Evolutionary conservation across 2,329 filamentous ascomycete species (phyloP).

Genomic region (Aspergillus piperis): DNA sequence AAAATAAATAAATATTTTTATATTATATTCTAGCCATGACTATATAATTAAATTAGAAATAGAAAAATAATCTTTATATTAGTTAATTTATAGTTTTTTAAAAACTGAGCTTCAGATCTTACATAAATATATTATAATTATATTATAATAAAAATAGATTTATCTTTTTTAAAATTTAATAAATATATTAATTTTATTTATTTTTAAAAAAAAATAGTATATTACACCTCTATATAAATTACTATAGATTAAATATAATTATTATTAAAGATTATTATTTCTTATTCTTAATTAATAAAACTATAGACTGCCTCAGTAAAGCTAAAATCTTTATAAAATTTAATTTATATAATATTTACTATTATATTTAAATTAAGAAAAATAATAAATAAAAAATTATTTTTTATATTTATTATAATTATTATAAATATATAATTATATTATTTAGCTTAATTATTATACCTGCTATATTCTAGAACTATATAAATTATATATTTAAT

Average conservation of each 20-base stretch:
- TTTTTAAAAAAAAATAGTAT: neutral
- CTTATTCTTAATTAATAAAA: neutral
- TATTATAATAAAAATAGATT: neutral
- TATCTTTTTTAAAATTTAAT: neutral
- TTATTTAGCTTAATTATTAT: no score
- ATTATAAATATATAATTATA: neutral
- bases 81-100: neutral
- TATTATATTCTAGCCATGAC: neutral
- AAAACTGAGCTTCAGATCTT: neutral
- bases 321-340: neutral
- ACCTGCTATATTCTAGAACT: no score
- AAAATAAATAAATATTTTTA: neutral
- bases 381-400: neutral
- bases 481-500: no score
- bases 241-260: neutral
- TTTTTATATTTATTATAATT: neutral
- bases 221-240: neutral
- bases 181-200: neutral
- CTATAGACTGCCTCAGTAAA: neutral
- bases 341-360: neutral
- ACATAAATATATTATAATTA: neutral
- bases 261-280: neutral
- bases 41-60: neutral
- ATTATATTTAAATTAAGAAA: neutral
- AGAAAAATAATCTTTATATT: no score